phyloP scores from a whole-genome alignment of 352 stramenopile species.

The Elongisporangium anandrum region DNA sequence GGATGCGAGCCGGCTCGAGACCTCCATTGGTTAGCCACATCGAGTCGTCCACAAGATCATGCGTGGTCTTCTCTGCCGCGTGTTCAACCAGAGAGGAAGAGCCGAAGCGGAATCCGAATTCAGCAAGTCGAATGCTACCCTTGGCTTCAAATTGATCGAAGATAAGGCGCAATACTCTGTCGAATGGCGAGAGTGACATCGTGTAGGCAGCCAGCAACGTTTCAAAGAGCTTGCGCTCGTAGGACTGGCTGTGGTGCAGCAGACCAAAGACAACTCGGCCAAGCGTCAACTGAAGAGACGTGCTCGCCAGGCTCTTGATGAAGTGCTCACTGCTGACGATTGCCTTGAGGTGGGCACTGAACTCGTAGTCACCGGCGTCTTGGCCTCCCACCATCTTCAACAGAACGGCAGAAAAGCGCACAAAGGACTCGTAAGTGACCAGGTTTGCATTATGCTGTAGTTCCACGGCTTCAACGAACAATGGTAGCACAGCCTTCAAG shows the following conservation, averaged over 20 bases:
- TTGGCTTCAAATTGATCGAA: slow-evolving; percentile 53
- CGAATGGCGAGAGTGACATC: slow-evolving; percentile 59
- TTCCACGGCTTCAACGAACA: slow-evolving; percentile 18
- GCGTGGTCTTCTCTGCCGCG: slow-evolving; percentile 15
- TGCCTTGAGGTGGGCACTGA: slow-evolving; percentile 25
- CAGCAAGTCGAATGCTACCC: slow-evolving; percentile 25
- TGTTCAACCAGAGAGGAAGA: slow-evolving; percentile 29
- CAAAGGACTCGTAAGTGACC: slow-evolving; percentile 23
- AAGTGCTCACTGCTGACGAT: slow-evolving; percentile 29
- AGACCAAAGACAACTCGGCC: slow-evolving; percentile 37
- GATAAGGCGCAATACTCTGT: slow-evolving; percentile 49
- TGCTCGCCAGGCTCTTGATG: slow-evolving; percentile 15
- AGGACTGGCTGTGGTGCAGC: slow-evolving; percentile 32
- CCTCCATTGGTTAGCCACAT: slow-evolving; percentile 62
- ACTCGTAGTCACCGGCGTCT: slow-evolving; percentile 24
- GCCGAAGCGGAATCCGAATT: slow-evolving; percentile 73
- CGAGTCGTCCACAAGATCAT: slow-evolving; percentile 62
- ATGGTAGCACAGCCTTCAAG: slow-evolving; percentile 15
- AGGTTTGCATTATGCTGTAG: slow-evolving; percentile 8
- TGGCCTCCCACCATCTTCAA: slow-evolving; percentile 24
- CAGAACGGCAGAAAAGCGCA: slow-evolving; percentile 25
- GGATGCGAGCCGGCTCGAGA: slow-evolving; percentile 56
- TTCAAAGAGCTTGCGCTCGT: slow-evolving; percentile 48
- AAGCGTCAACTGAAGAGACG: slow-evolving; percentile 16
- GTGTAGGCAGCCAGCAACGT: slow-evolving; percentile 57